Base-by-base conservation (phyloP, 768 basidiomycete genomes). In the Cubamyces sp. region DNA sequence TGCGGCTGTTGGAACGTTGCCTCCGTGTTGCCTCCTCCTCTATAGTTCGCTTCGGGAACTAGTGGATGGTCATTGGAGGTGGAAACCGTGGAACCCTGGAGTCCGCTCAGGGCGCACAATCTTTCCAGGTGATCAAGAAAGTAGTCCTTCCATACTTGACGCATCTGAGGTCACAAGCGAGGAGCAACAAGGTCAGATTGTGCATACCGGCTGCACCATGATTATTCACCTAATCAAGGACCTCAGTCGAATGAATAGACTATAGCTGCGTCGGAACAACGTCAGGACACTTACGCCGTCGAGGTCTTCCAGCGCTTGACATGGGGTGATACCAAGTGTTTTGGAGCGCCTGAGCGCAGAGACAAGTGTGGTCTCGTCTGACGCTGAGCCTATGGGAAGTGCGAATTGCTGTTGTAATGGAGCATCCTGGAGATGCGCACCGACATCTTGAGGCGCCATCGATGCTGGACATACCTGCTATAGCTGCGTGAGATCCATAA, bases 91-190 rank as follows among this genome's bases (percentile, higher is more conserved):
- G 34, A 34, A 5, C 34, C 9, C 34, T 34, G 34, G 34, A 9
- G 9, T 34, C 34, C 34, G 34, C 34, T 34, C 11, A 18, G 41
- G 12, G 8, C 14, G n/a, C 51, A 45, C 14, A 59, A n/a, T 16
- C 41, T 59, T 1, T 59, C 49, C 8, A 43, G 21, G 23, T 59
- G 41, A 15, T 51, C 57, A 2, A 59, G 28, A 19, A 59, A 59
- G 11, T 59, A 34, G 42, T 59, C 49, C 26, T 59, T 59, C 57
- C 57, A 59, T 9, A 19, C 57, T 59, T 1, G 14, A 34, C 34
- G 11, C 28, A 30, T 30, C 15, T 21, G 21, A 15, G 8, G 18
- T 3, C 1, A 15, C 15, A 7, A 23, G 18, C 19, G 5, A 3
- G 2, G n/a, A 3, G 12, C 15, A 14, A 16, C 16, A 11, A 5